A percentile compares a stretch with the other conserved stretches of the same genome.
phyloP scores from a whole-genome alignment of 176 grass and related monocot species.

The Carex cristatella region DNA sequence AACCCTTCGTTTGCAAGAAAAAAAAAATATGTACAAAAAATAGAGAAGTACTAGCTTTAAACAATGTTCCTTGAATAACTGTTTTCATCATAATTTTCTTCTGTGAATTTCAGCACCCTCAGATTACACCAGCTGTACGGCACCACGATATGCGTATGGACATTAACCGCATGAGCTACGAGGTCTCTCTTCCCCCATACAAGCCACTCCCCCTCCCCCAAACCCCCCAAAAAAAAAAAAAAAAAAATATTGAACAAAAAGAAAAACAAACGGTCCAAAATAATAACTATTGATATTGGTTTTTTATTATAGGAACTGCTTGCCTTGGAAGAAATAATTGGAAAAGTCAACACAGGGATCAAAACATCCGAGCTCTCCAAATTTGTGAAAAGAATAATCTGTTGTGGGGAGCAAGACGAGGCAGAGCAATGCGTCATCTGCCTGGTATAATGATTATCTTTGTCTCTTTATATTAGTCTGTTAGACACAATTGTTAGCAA shows the following conservation, averaged over 20 bases:
- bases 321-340: neutral
- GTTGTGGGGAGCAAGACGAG: neutral
- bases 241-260: no score
- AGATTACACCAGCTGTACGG: neutral
- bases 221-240: no score
- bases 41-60: neutral
- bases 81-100: neutral
- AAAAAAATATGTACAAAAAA: neutral
- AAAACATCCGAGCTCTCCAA: neutral
- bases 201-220: no score
- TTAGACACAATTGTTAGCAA: neutral
- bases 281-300: neutral
- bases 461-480: neutral
- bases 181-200: neutral
- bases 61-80: neutral
- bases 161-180: neutral
- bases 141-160: neutral
- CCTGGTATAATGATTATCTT: neutral
- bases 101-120: neutral
- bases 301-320: neutral
- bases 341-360: neutral
- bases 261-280: no score
- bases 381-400: neutral
- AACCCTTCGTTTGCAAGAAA: neutral
- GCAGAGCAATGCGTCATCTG: neutral